These are phyloP conservation scores for Hygrophila difformis DNA, from an alignment of 257 asterid species.

Conservation along the genomic window DNA sequence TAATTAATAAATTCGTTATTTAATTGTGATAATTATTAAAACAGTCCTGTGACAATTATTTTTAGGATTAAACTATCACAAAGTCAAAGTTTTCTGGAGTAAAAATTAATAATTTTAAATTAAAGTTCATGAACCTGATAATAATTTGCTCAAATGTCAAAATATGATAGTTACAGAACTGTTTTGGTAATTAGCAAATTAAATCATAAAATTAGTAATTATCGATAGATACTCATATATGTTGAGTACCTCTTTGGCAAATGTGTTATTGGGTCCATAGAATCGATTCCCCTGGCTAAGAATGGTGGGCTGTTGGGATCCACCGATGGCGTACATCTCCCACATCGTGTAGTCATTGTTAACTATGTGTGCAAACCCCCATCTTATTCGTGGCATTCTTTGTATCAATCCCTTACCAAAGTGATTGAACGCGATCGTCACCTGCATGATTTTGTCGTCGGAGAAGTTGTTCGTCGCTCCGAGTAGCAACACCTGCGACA, in stretches of 20 bases:
- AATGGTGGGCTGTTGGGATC: conserved; percentile 45
- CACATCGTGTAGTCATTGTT: conserved; percentile 54
- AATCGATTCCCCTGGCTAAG: conserved; percentile 61
- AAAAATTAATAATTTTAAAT: too few relatives aligned
- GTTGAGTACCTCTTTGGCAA: conserved; percentile 49
- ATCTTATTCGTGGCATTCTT: conserved; percentile 54
- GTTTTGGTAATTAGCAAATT: too few relatives aligned
- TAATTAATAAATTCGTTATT: too few relatives aligned
- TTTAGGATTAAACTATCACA: too few relatives aligned
- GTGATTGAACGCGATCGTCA: conserved; percentile 58
- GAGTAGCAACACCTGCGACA: conserved; percentile 43
- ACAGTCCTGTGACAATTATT: too few relatives aligned
- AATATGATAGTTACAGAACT: too few relatives aligned
- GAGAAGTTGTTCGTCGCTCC: conserved; percentile 41
- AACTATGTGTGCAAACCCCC: conserved; percentile 46
- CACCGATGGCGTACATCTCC: conserved; percentile 74
- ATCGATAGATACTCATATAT: background rate
- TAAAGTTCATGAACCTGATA: too few relatives aligned
- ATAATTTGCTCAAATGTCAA: too few relatives aligned
- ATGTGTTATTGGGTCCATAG: conserved; percentile 35
- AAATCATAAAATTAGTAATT: too few relatives aligned
- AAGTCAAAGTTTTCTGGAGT: too few relatives aligned
- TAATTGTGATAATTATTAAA: too few relatives aligned
- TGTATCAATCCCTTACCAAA: conserved; percentile 49
- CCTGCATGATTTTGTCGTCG: conserved; percentile 41